Evolutionary conservation across 345 rosid genomes (phyloP).

Genomic region (Eucalyptus decipiens): DNA sequence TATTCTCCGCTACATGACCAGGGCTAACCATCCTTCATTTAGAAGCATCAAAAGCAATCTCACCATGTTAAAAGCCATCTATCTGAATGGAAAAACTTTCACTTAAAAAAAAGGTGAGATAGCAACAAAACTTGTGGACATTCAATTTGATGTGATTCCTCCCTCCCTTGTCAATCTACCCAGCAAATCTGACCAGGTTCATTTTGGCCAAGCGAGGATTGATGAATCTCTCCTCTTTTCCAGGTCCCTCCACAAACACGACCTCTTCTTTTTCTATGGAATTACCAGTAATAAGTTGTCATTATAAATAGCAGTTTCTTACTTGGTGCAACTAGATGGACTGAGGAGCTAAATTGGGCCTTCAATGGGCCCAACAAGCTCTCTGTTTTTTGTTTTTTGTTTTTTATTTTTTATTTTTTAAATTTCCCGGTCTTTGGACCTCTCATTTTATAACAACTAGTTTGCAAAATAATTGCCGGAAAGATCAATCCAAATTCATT

Average conservation of each 20-base stretch:
- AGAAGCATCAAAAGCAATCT: not conserved
- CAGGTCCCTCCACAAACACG: not conserved
- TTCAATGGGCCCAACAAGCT: not conserved
- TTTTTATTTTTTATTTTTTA: no score
- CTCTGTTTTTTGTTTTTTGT: not conserved
- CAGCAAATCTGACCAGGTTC: not conserved
- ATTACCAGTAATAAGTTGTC: not conserved
- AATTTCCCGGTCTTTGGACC: not conserved
- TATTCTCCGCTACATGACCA: not conserved
- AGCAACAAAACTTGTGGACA: not conserved
- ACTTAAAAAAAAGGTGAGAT: not conserved
- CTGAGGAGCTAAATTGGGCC: no score
- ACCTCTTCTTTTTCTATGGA: not conserved
- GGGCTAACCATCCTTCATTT: not conserved
- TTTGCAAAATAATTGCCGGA: not conserved
- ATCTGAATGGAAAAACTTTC: not conserved
- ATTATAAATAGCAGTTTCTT: not conserved
- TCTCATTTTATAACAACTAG: not conserved
- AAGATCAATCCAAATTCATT: not conserved
- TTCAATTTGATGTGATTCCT: not conserved
- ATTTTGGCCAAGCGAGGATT: not conserved
- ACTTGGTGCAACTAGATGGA: not conserved
- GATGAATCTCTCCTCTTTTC: not conserved
- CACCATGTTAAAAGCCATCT: not conserved
- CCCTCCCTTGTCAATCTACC: not conserved